These are phyloP conservation scores for Chamaecrista fasciculata DNA, from an alignment of 306 rosid species.

Conservation along the genomic window DNA sequence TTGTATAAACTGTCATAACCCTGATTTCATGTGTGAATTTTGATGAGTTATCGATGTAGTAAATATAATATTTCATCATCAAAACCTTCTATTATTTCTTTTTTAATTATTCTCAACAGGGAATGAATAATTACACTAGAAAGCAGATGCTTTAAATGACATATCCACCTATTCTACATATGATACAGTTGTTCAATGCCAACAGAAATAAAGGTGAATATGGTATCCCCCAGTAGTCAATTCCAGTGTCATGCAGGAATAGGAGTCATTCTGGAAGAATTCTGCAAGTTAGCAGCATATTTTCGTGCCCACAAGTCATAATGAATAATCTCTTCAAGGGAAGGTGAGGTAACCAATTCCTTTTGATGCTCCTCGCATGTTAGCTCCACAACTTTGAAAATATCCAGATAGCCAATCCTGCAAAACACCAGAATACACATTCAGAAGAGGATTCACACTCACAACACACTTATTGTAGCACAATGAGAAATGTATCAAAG, in stretches of 20 bases:
- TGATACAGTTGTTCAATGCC: conserved; percentile 29
- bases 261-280: conserved; percentile 44
- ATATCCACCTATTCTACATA: conserved; percentile 17
- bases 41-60: neutral
- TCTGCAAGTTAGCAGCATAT: conserved; percentile 66
- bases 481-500: neutral
- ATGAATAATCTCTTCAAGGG: conserved; percentile 91
- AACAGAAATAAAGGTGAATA: conserved; percentile 7
- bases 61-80: conserved; percentile 7
- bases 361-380: conserved; percentile 77
- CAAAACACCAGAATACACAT: conserved; percentile 17
- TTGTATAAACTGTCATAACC: neutral
- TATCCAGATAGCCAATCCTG: conserved; percentile 91
- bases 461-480: neutral
- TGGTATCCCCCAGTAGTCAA: conserved; percentile 3
- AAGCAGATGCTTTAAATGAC: neutral
- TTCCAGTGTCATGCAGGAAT: conserved; percentile 52
- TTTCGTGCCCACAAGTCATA: conserved; percentile 87
- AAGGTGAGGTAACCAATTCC: conserved; percentile 66
- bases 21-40: neutral
- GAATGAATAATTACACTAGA: conserved; percentile 6
- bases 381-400: conserved; percentile 88
- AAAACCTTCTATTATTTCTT: neutral
- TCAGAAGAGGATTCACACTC: neutral
- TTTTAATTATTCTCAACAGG: conserved; percentile 3